Evolutionary conservation across 1,284 basidiomycete species (phyloP).

Genomic region (Peniophora sp.): DNA sequence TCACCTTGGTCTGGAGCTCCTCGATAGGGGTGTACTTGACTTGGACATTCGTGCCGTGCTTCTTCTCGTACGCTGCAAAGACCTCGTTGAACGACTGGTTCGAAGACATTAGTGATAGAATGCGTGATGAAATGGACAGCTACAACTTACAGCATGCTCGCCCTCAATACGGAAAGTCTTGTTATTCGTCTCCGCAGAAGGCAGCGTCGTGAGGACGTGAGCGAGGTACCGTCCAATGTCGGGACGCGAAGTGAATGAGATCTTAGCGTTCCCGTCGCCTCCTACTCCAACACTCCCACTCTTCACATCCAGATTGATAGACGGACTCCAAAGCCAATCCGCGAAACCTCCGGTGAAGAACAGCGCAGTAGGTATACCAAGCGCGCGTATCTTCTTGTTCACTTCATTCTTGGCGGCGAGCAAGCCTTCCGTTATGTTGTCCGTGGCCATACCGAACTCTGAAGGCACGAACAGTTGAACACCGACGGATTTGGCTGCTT

Average conservation of each 20-base stretch:
- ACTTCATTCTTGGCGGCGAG: not conserved
- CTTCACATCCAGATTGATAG: conserved; percentile 13
- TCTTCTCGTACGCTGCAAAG: conserved; percentile 8
- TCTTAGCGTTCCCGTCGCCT: conserved; percentile 21
- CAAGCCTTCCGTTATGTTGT: not conserved
- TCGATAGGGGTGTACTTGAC: conserved; percentile 5
- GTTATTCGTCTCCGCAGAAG: conserved; percentile 19
- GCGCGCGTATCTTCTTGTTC: conserved; percentile 4
- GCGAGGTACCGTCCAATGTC: conserved; percentile 30
- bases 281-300: conserved; percentile 22
- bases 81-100: conserved; percentile 11
- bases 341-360: conserved; percentile 8
- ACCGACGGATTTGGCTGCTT: conserved; percentile 27
- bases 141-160: conserved; percentile 17
- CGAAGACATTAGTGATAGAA: no score
- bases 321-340: conserved; percentile 5
- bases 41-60: conserved; percentile 10
- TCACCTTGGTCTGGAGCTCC: conserved; percentile 7
- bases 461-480: conserved; percentile 32
- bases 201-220: conserved; percentile 25
- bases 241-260: conserved; percentile 22
- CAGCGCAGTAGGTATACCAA: conserved; percentile 11
- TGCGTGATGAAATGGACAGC: not conserved
- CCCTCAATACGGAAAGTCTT: conserved; percentile 28
- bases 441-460: conserved; percentile 23